Evolutionary conservation across 2,329 filamentous ascomycete species (phyloP).

Genomic region (Ophiostoma piceae): DNA sequence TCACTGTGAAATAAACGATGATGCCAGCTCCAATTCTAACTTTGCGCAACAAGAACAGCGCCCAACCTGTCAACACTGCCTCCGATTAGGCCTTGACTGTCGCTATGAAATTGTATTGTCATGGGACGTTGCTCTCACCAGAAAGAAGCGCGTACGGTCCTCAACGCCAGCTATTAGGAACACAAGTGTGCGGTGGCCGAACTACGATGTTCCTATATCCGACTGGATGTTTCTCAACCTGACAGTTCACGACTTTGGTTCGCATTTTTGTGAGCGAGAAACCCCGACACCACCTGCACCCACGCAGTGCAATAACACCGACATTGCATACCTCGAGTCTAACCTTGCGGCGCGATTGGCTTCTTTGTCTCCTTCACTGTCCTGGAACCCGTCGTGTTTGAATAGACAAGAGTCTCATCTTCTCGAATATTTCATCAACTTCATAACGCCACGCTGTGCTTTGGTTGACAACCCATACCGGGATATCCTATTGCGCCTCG

Average conservation of each 20-base stretch:
- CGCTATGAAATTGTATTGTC: background rate
- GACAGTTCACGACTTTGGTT: background rate
- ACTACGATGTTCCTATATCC: background rate
- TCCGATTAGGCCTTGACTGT: background rate
- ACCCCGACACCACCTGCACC: background rate
- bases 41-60: background rate
- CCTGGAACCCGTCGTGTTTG: background rate
- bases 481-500: background rate
- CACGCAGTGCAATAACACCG: too few species aligned
- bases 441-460: background rate
- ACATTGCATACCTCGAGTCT: too few species aligned
- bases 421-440: background rate
- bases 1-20: background rate
- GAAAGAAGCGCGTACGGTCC: background rate
- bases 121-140: background rate
- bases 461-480: background rate
- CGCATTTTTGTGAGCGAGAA: background rate
- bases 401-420: background rate
- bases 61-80: background rate
- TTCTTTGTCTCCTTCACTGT: background rate
- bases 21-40: background rate
- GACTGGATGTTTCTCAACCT: constrained; percentile 3
- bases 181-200: background rate
- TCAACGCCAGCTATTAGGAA: background rate
- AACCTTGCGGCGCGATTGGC: background rate